A percentile compares a stretch with the other conserved stretches of the same genome.
These are phyloP conservation scores for Flueggea neowawraea DNA, from an alignment of 441 rosid species.

Conservation along the genomic window DNA sequence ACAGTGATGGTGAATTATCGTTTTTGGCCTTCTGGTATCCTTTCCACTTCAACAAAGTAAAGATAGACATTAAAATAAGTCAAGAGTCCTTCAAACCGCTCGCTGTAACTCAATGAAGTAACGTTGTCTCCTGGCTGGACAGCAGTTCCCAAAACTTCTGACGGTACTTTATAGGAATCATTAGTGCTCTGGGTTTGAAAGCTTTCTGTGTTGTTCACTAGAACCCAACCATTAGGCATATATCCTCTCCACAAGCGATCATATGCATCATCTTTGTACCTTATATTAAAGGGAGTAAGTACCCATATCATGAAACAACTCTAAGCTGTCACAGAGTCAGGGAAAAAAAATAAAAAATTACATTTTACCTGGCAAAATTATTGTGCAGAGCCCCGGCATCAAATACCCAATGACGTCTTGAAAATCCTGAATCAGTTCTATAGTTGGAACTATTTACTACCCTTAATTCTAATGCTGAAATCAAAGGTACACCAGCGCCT, in stretches of 20 bases:
- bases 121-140: background rate
- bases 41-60: slow-evolving; percentile 16
- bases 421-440: background rate
- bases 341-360: no score
- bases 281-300: background rate
- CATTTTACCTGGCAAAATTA: no score
- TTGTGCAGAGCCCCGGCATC: slow-evolving; percentile 2
- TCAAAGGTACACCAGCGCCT: slow-evolving; percentile 18
- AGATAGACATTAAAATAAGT: background rate
- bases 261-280: slow-evolving; percentile 10
- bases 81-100: rapidly evolving
- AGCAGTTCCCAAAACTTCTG: slow-evolving; percentile 1
- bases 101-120: background rate
- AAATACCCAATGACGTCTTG: rapidly evolving
- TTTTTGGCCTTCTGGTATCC: background rate
- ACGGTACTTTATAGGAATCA: background rate
- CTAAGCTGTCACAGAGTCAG: no score
- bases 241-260: background rate
- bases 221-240: background rate
- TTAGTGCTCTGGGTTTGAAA: background rate
- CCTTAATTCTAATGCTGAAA: slow-evolving; percentile 17
- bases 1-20: slow-evolving; percentile 8
- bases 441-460: slow-evolving; percentile 10
- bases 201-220: background rate
- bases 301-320: no score